phyloP scores from a whole-genome alignment of 2,329 filamentous ascomycete species.

The Apiospora marii region DNA sequence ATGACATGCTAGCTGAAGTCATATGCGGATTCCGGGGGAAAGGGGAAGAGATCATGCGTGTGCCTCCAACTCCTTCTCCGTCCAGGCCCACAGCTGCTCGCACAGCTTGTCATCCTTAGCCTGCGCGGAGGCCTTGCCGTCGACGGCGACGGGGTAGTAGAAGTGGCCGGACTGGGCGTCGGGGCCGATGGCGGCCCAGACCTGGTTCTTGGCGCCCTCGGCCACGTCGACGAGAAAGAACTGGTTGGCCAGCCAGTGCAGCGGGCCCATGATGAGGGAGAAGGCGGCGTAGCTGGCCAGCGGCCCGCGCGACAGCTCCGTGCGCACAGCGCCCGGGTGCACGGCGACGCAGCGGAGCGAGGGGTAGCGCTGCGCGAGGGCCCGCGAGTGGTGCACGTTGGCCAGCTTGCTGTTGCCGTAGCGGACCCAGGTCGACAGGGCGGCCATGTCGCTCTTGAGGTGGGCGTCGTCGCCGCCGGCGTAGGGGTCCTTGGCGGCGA shows the following conservation, averaged over 20 bases:
- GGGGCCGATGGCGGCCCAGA: slow-evolving; percentile 46
- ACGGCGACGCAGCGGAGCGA: slow-evolving; percentile 49
- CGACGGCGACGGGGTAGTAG: slow-evolving; percentile 47
- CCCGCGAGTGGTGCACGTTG: slow-evolving; percentile 51
- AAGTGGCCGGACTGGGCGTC: slow-evolving; percentile 41
- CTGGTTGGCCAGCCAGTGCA: neutral
- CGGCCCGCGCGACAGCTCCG: slow-evolving; percentile 19
- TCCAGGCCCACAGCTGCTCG: slow-evolving; percentile 44
- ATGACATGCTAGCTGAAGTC: too few species aligned
- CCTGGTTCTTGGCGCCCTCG: slow-evolving; percentile 48
- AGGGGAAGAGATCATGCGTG: neutral
- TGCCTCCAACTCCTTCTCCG: slow-evolving; percentile 39
- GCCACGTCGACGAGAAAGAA: slow-evolving; percentile 29
- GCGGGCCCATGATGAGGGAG: neutral
- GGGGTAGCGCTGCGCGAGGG: slow-evolving; percentile 49
- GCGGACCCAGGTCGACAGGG: slow-evolving; percentile 44
- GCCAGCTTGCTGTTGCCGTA: slow-evolving; percentile 55
- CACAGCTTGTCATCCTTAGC: slow-evolving; percentile 37
- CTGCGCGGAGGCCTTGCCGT: slow-evolving; percentile 30
- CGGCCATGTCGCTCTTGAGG: slow-evolving; percentile 35
- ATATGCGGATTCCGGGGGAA: neutral
- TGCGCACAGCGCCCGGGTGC: slow-evolving; percentile 47
- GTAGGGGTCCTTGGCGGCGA: slow-evolving; percentile 24
- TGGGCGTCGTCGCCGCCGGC: slow-evolving; percentile 26
- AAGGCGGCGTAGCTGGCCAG: slow-evolving; percentile 2